Evolutionary conservation across 2,329 filamentous ascomycete genomes (phyloP).

Genomic region (Fusarium buharicum): DNA sequence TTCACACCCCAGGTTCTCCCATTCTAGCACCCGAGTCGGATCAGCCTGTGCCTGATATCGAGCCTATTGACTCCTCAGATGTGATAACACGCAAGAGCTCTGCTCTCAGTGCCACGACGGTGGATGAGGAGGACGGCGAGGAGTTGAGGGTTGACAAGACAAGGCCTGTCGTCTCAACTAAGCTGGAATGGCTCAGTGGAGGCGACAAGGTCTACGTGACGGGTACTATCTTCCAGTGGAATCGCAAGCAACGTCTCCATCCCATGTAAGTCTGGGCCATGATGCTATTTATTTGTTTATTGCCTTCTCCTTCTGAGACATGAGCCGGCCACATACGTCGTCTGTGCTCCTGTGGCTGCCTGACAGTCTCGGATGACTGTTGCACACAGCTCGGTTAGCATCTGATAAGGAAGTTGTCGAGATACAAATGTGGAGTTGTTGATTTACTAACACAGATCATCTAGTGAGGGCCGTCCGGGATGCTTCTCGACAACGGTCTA

Average conservation of each 20-base stretch:
- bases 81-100: slow-evolving; percentile 66
- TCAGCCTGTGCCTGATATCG: slow-evolving; percentile 63
- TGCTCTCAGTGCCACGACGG: slow-evolving; percentile 68
- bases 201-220: slow-evolving; percentile 96
- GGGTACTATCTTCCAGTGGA: slow-evolving; percentile 97
- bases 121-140: slow-evolving; percentile 82
- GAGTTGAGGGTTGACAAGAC: slow-evolving; percentile 80
- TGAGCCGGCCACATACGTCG: slow-evolving; percentile 33
- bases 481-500: slow-evolving; percentile 81
- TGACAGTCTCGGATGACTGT: slow-evolving; percentile 37
- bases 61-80: slow-evolving; percentile 61
- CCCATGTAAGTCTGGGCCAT: slow-evolving; percentile 73
- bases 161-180: slow-evolving; percentile 81
- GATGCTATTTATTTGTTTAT: slow-evolving; percentile 5
- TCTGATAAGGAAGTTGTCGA: neutral
- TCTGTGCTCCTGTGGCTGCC: slow-evolving; percentile 44
- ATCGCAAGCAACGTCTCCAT: slow-evolving; percentile 89
- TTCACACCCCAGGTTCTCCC: slow-evolving; percentile 88
- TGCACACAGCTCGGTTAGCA: slow-evolving; percentile 21
- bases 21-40: slow-evolving; percentile 78
- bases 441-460: slow-evolving; percentile 35
- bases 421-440: slow-evolving; percentile 3
- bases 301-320: slow-evolving; percentile 38
- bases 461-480: slow-evolving; percentile 66
- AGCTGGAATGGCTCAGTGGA: slow-evolving; percentile 83